Evolutionary conservation across 495 filamentous ascomycete species (phyloP), one percentile per base, ranked within the genome.

Genomic region (Bombardia bombarda): DNA sequence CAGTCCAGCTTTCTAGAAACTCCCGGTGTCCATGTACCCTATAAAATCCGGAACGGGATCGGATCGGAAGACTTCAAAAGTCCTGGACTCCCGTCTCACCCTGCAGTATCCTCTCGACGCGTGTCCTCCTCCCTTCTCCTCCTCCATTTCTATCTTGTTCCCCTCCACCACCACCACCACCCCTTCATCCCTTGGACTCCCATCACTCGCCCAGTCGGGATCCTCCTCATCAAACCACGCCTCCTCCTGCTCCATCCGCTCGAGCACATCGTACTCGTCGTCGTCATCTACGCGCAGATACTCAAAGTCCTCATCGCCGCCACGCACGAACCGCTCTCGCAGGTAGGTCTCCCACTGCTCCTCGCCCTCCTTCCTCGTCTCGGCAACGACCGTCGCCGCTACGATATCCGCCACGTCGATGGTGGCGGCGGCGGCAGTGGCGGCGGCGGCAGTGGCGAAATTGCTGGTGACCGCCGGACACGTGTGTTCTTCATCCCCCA

Each of bases 21-120:
- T 28, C 25, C 12, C 25, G 25, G 6, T 28, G 25, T 28, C 25
- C 7, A 7, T 28, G 7, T 7, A 6, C 25, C 25, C 25, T 12
- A 28, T 28, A 12, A 28, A 28, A 7, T 28, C 12, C 25, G 12
- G 25, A 28, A 28, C 25, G 7, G 6, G 12, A 28, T 7, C 25
- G 25, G 25, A 10, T 35, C 3, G 9, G 12, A n/a, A 22, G 4
- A 17, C 5, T 20, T 75, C 61, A 92, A 45, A 80, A 93, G 61
- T 93, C 87, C 56, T 90, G 85, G 26, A 90, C 67, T 1, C 87
- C 87, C 16, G 86, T 90, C 63, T 90, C 79, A 3, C 86, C 84
- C 20, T 61, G 63, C 14, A 84, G 52, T 18, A 51, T 24, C 25
- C 50, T 46, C 13, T 62, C 58, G 30, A 53, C 35, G 14, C 21